These are phyloP conservation scores for Candida pini DNA, from an alignment of 805 yeast genomes.

Conservation along the genomic window DNA sequence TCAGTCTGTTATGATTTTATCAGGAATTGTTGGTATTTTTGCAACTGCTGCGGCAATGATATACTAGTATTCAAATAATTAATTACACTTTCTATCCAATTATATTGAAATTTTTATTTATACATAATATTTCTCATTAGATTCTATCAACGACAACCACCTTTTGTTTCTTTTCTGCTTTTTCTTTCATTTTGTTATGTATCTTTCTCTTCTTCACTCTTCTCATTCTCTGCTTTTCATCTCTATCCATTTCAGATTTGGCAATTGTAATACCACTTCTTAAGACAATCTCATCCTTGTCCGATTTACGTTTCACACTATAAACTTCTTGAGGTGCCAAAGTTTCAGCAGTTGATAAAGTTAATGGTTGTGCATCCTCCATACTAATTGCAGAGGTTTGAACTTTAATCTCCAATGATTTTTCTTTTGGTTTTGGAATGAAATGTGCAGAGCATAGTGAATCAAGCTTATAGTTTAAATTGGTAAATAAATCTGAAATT, in stretches of 20 bases:
- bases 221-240: slow-evolving; percentile 81
- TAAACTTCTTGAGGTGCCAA: slow-evolving; percentile 96
- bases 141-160: too few species aligned
- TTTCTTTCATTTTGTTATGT: slow-evolving; percentile 25
- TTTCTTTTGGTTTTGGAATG: slow-evolving; percentile 84
- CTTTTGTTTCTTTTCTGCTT: slow-evolving; percentile 26
- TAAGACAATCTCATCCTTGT: slow-evolving; percentile 58
- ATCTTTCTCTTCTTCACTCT: slow-evolving; percentile 79
- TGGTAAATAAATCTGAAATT: slow-evolving; percentile 57
- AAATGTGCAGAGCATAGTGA: slow-evolving; percentile 92
- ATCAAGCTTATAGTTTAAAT: slow-evolving; percentile 68
- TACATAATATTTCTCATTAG: too few species aligned
- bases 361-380: slow-evolving; percentile 96
- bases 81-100: not conserved
- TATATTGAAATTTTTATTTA: not conserved
- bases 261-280: slow-evolving; percentile 77
- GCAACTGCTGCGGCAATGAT: slow-evolving; percentile 59
- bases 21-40: slow-evolving; percentile 44
- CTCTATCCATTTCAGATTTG: slow-evolving; percentile 75
- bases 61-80: slow-evolving; percentile 2
- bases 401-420: slow-evolving; percentile 73
- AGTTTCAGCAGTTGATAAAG: slow-evolving; percentile 63
- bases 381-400: slow-evolving; percentile 76
- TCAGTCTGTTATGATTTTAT: slow-evolving; percentile 38
- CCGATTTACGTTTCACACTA: slow-evolving; percentile 37